Evolutionary conservation across 768 basidiomycete species (phyloP).

Genomic region (Russula dissimulans): DNA sequence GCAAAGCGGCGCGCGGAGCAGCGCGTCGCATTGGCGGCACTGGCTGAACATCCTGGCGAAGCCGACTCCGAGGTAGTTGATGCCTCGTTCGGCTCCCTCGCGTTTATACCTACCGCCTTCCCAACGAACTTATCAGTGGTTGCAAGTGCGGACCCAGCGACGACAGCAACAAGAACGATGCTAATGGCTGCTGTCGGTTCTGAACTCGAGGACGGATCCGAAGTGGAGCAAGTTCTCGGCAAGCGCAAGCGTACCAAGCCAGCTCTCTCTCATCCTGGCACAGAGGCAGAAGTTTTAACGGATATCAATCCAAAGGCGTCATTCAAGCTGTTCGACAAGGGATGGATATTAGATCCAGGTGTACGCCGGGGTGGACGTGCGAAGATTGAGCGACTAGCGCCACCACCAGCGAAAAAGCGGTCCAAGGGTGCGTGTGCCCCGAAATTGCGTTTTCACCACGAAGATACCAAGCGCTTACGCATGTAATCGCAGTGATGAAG

Average conservation of each 20-base stretch:
- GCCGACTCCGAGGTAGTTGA: constrained; percentile 27
- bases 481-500: neutral
- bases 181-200: neutral
- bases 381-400: constrained; percentile 34
- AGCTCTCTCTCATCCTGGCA: constrained; percentile 25
- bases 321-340: constrained; percentile 75
- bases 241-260: constrained; percentile 16
- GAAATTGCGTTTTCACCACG: constrained; percentile 21
- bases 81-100: constrained; percentile 36
- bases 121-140: neutral
- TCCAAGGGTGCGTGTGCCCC: constrained; percentile 41
- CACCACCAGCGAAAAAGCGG: constrained; percentile 36
- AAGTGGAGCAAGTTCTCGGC: constrained; percentile 7
- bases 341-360: constrained; percentile 80
- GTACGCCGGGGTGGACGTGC: constrained; percentile 54
- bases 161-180: neutral
- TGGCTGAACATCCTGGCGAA: neutral
- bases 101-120: constrained; percentile 33
- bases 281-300: constrained; percentile 51
- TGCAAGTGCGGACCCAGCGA: neutral
- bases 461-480: constrained; percentile 6
- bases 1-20: constrained; percentile 8
- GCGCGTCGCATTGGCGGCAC: neutral
- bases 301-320: constrained; percentile 61
- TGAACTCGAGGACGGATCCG: neutral